Conservation (phyloP, 352 stramenopile genomes). For the Phytophthora pinifolia region DNA sequence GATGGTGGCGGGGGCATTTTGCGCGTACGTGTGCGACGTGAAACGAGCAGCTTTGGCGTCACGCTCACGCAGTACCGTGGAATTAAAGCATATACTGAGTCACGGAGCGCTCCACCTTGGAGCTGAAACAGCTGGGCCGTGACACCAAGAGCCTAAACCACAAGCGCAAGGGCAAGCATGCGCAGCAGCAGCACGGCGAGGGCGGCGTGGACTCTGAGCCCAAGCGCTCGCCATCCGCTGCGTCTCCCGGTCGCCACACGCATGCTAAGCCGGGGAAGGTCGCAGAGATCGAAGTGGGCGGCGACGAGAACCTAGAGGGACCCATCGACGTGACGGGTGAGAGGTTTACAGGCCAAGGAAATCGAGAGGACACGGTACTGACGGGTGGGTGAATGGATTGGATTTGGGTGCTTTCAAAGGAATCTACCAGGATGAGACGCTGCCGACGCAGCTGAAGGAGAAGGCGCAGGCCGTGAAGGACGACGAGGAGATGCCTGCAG, state of each 20-base stretch:
- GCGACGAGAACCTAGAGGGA: conserved; percentile 73
- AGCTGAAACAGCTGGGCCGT: conserved; percentile 62
- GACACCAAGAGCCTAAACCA: conserved; percentile 79
- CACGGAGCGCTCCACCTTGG: conserved; percentile 36
- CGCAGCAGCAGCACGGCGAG: conserved; percentile 24
- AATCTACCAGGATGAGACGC: conserved; percentile 69
- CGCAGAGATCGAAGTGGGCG: conserved; percentile 82
- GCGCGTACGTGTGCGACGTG: too few relatives aligned
- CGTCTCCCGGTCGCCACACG: conserved; percentile 26
- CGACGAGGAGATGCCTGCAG: conserved; percentile 34
- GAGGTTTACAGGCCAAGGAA: neutral
- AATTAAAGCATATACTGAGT: too few relatives aligned
- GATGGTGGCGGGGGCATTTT: too few relatives aligned
- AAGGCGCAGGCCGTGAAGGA: conserved; percentile 41
- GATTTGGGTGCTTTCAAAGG: conserved; percentile 15
- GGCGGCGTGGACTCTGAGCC: conserved; percentile 8
- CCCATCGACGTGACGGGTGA: conserved; percentile 70
- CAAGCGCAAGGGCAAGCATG: conserved; percentile 76
- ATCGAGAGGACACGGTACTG: too few relatives aligned
- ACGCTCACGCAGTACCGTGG: too few relatives aligned
- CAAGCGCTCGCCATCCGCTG: conserved; percentile 28
- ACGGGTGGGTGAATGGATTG: too few relatives aligned
- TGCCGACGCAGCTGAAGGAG: conserved; percentile 36
- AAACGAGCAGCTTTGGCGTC: too few relatives aligned
- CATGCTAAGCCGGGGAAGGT: conserved; percentile 67